phyloP scores from a whole-genome alignment of 2,329 filamentous ascomycete genomes.

The Tolypocladium cylindrosporum region DNA sequence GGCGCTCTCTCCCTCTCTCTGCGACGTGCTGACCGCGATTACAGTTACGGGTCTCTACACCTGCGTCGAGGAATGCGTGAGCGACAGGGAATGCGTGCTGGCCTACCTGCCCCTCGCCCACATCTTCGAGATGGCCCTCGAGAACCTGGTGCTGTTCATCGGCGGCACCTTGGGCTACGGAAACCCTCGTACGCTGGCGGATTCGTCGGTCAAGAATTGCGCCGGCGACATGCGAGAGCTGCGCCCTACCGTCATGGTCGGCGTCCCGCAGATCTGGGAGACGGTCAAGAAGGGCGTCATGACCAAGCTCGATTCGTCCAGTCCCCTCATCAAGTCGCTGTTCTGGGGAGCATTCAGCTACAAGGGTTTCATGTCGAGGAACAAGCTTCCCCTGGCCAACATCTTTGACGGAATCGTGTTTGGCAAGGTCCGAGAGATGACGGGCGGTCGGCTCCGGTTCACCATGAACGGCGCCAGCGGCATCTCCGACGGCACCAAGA shows the following conservation, averaged over 20 bases:
- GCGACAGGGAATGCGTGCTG: conserved; percentile 67
- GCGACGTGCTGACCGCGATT: not conserved
- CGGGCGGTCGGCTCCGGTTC: conserved; percentile 78
- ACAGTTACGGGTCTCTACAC: conserved; percentile 68
- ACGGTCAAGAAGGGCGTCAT: conserved; percentile 92
- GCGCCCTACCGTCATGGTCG: conserved; percentile 79
- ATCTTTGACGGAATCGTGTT: conserved; percentile 79
- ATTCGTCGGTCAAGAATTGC: conserved; percentile 79
- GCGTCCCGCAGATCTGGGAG: conserved; percentile 96
- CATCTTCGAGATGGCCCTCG: conserved; percentile 92
- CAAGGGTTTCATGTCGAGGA: conserved; percentile 48
- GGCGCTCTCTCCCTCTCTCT: conserved; percentile 13
- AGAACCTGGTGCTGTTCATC: conserved; percentile 82
- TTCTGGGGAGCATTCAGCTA: conserved; percentile 61
- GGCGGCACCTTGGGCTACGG: conserved; percentile 92
- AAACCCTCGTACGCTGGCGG: conserved; percentile 79
- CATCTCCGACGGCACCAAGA: conserved; percentile 76
- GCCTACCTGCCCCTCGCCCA: conserved; percentile 92
- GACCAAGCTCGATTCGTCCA: conserved; percentile 62
- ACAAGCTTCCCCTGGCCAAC: conserved; percentile 54
- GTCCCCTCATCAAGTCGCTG: conserved; percentile 60
- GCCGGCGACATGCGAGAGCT: conserved; percentile 90
- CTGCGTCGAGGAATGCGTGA: conserved; percentile 69
- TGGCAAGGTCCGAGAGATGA: conserved; percentile 81
- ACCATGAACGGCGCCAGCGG: conserved; percentile 93